Evolutionary conservation across 306 rosid species (phyloP).

Genomic region (Arachis hypogaea): DNA sequence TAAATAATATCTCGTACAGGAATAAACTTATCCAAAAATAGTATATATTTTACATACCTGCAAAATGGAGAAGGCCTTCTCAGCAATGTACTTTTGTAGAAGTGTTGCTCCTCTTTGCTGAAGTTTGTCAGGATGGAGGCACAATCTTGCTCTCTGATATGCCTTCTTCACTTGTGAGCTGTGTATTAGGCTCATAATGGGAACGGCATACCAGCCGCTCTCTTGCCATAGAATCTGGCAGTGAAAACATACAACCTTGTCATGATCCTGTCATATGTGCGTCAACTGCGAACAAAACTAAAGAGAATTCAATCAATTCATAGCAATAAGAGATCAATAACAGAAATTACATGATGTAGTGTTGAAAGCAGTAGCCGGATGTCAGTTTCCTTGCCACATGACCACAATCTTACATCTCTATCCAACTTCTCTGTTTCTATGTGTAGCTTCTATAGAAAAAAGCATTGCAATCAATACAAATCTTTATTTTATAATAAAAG

Average conservation of each 20-base stretch:
- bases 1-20: too few relatives aligned
- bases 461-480: conserved; percentile 24
- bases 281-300: conserved; percentile 16
- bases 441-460: conserved; percentile 40
- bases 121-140: conserved; percentile 91
- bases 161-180: conserved; percentile 79
- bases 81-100: conserved; percentile 69
- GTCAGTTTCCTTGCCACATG: conserved; percentile 80
- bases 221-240: conserved; percentile 75
- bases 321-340: not conserved
- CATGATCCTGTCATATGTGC: conserved; percentile 29
- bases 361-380: conserved; percentile 81
- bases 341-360: conserved; percentile 65
- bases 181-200: conserved; percentile 61
- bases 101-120: conserved; percentile 92
- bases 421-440: conserved; percentile 65
- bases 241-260: conserved; percentile 30
- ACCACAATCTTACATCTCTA: conserved; percentile 75
- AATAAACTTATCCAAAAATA: not conserved
- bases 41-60: conserved; percentile 58
- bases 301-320: conserved; percentile 3
- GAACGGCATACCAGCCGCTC: conserved; percentile 79
- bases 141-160: conserved; percentile 84
- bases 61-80: conserved; percentile 79
- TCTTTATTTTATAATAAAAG: conserved; percentile 15